Percentiles rank a stretch among this genome's conserved stretches.
These are phyloP conservation scores for Fraxinus latifolia DNA, from an alignment of 305 asterid species.

Conservation along the genomic window DNA sequence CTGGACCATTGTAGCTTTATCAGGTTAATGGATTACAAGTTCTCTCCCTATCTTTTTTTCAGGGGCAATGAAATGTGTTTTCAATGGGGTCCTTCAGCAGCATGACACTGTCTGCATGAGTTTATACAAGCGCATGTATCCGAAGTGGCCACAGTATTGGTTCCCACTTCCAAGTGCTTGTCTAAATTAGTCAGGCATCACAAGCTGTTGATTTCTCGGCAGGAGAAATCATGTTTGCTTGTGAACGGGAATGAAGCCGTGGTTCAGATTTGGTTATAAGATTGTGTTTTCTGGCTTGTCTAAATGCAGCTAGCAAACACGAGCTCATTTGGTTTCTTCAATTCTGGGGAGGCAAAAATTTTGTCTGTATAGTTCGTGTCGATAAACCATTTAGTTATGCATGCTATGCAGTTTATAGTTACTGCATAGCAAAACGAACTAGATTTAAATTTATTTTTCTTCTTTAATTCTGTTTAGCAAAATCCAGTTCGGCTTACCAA, in stretches of 20 bases:
- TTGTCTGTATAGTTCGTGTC: conserved; percentile 30
- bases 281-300: conserved; percentile 27
- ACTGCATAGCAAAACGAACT: neutral
- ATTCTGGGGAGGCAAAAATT: conserved; percentile 26
- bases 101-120: conserved; percentile 92
- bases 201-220: neutral
- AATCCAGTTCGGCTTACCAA: neutral
- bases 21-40: neutral
- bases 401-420: neutral
- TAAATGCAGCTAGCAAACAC: conserved; percentile 1
- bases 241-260: conserved; percentile 68
- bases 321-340: conserved; percentile 12
- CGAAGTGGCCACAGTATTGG: conserved; percentile 88
- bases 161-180: conserved; percentile 53
- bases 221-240: neutral
- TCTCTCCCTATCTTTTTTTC: conserved; percentile 11
- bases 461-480: neutral
- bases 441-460: neutral
- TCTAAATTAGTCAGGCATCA: neutral
- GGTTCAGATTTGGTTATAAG: conserved; percentile 52
- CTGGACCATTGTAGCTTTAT: neutral
- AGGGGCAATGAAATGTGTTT: conserved; percentile 92
- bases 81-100: conserved; percentile 81
- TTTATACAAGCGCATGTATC: conserved; percentile 76
- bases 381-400: neutral